Conservation (phyloP, 2,329 filamentous ascomycete species). For the Grosmannia clavigera region DNA sequence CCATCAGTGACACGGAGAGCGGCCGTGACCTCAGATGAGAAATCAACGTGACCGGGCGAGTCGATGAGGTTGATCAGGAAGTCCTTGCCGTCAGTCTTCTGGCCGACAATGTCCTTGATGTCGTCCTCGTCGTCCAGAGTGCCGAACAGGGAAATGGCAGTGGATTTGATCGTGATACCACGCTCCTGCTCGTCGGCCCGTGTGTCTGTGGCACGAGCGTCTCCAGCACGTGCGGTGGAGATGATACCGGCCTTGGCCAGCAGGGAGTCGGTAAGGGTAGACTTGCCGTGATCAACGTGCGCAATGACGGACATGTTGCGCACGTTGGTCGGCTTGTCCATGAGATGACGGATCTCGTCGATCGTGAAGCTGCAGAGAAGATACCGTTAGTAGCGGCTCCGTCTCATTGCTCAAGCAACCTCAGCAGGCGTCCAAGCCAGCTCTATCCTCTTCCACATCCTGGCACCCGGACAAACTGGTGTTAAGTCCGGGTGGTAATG, state of each 20-base stretch:
- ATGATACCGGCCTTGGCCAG: constrained; percentile 99
- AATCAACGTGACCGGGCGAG: constrained; percentile 99
- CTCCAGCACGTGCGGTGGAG: constrained; percentile 92
- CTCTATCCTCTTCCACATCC: neutral
- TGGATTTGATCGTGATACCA: constrained; percentile 99
- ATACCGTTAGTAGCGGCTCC: constrained; percentile 30
- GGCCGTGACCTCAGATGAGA: constrained; percentile 98
- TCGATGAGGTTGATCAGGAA: constrained; percentile 99
- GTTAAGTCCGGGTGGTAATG: neutral
- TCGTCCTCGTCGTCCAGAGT: constrained; percentile 71
- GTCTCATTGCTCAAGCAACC: neutral
- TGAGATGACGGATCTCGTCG: constrained; percentile 72
- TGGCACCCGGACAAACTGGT: neutral
- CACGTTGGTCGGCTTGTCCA: constrained; percentile 62
- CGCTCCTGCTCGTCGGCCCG: constrained; percentile 97
- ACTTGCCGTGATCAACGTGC: constrained; percentile 99
- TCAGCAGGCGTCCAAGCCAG: neutral
- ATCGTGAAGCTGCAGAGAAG: constrained; percentile 70
- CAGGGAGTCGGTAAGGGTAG: constrained; percentile 97
- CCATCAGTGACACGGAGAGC: constrained; percentile 99
- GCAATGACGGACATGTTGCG: constrained; percentile 73
- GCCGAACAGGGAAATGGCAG: constrained; percentile 96
- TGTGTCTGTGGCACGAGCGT: constrained; percentile 92
- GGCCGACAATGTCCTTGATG: constrained; percentile 82
- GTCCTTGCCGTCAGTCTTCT: constrained; percentile 81